Conservation (phyloP, 2,329 filamentous ascomycete species). For the Hymenoscyphus albidus region DNA sequence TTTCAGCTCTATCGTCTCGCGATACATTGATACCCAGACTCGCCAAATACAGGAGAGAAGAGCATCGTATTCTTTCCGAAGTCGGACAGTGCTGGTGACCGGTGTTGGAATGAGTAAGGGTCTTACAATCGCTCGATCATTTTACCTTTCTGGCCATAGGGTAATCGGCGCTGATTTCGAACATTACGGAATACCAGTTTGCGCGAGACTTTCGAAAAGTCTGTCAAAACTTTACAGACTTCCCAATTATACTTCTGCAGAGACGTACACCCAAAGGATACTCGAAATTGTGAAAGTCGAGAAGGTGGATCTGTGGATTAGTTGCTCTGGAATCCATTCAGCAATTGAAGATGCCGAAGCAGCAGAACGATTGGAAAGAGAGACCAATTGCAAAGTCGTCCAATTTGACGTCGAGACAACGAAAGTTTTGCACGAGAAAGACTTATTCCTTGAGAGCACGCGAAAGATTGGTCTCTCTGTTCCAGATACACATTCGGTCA, state of each 20-base stretch:
- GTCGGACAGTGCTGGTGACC: slow-evolving; percentile 51
- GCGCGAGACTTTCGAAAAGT: slow-evolving; percentile 55
- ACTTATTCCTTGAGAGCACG: not conserved
- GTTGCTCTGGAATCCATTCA: not conserved
- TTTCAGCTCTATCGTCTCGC: not conserved
- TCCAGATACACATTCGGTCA: not conserved
- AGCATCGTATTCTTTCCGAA: not conserved
- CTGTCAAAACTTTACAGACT: slow-evolving; percentile 53
- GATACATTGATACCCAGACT: not conserved
- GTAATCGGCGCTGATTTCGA: slow-evolving; percentile 69
- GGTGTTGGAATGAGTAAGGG: slow-evolving; percentile 72
- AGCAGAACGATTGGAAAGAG: not conserved
- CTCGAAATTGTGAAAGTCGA: slow-evolving; percentile 57
- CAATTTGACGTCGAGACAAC: not conserved
- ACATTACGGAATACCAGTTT: slow-evolving; percentile 42
- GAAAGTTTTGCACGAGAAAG: not conserved
- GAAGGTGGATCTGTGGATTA: slow-evolving; percentile 65
- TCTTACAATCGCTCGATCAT: slow-evolving; percentile 60
- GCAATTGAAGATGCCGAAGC: not conserved
- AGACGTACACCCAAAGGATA: slow-evolving; percentile 51
- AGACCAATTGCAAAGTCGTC: not conserved
- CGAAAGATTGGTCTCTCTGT: not conserved
- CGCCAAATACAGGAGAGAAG: not conserved
- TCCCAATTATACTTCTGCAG: slow-evolving; percentile 27
- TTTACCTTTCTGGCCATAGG: slow-evolving; percentile 61